Percentiles rank a stretch among this genome's conserved stretches.
Conservation (phyloP, 169 alveolate genomes). For the Perkinsus marinus region DNA sequence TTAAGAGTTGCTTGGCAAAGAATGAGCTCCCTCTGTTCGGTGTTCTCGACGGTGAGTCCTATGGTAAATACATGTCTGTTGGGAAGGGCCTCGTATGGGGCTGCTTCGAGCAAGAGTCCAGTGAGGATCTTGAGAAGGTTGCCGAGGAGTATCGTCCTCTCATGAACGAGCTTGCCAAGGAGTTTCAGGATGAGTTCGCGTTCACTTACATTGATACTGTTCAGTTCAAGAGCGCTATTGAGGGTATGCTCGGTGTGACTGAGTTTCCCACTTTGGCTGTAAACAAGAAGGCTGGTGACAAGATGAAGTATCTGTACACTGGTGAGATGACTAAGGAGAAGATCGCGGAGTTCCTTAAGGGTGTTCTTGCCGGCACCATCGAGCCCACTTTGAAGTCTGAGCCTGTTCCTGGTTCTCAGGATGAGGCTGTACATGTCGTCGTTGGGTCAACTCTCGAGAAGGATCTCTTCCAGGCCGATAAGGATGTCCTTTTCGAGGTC, state of each 20-base stretch:
- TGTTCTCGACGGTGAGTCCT: conserved; percentile 41
- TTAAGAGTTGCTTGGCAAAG: conserved; percentile 26
- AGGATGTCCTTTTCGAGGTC: conserved; percentile 79
- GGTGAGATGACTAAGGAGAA: conserved; percentile 20
- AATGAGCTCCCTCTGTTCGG: conserved; percentile 45
- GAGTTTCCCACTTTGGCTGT: conserved; percentile 41
- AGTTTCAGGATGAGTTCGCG: conserved; percentile 21
- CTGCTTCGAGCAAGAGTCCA: conserved; percentile 6
- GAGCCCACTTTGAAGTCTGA: conserved; percentile 65
- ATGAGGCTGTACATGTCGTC: conserved; percentile 55
- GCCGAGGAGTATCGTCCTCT: conserved; percentile 4
- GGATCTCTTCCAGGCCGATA: conserved; percentile 53
- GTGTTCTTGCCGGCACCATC: conserved; percentile 56
- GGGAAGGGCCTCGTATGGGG: conserved; percentile 4
- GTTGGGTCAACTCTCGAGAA: conserved; percentile 61
- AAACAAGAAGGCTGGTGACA: conserved; percentile 12
- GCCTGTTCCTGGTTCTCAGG: conserved; percentile 64
- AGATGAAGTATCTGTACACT: conserved; percentile 18
- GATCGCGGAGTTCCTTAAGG: conserved; percentile 48
- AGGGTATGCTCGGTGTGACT: background rate
- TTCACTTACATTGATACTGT: conserved; percentile 25
- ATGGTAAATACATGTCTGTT: conserved; percentile 33
- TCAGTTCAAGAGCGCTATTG: conserved; percentile 8
- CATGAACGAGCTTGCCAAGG: conserved; percentile 23
- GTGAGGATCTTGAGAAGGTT: conserved; percentile 22